Percentiles rank a stretch among this genome's conserved stretches.
These are phyloP conservation scores for Hypoxylon cercidicola DNA, from an alignment of 495 filamentous ascomycete genomes.

Conservation along the genomic window DNA sequence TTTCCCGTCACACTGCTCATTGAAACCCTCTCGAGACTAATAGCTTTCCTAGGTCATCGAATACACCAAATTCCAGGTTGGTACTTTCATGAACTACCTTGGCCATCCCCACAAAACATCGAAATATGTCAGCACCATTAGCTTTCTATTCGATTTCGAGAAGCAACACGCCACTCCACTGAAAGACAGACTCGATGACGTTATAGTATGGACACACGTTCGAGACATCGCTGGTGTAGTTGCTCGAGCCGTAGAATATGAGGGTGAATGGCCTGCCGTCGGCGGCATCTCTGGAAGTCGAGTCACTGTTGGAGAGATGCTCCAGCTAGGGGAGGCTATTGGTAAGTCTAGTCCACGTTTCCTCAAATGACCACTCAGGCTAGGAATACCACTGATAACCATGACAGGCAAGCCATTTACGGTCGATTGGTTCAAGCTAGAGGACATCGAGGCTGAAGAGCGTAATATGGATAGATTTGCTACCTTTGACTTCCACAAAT, in stretches of 20 bases:
- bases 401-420: slow-evolving; percentile 48
- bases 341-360: slow-evolving; percentile 50
- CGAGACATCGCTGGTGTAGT: slow-evolving; percentile 62
- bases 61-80: slow-evolving; percentile 65
- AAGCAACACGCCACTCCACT: slow-evolving; percentile 57
- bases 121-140: slow-evolving; percentile 53
- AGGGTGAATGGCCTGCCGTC: slow-evolving; percentile 64
- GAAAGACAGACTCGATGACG: slow-evolving; percentile 52
- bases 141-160: slow-evolving; percentile 55
- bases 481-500: slow-evolving; percentile 50
- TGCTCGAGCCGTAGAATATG: slow-evolving; percentile 59
- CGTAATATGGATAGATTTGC: slow-evolving; percentile 53
- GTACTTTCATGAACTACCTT: slow-evolving; percentile 62
- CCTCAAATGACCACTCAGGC: not conserved
- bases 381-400: not conserved
- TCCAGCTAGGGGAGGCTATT: slow-evolving; percentile 59
- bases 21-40: not conserved
- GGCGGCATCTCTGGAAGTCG: slow-evolving; percentile 61
- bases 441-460: slow-evolving; percentile 54
- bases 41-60: slow-evolving; percentile 57
- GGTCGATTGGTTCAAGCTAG: slow-evolving; percentile 52
- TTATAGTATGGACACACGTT: slow-evolving; percentile 57
- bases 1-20: not conserved
- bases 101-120: slow-evolving; percentile 57
- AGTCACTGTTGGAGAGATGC: slow-evolving; percentile 51